Evolutionary conservation across 345 rosid genomes (phyloP).

Genomic region (Geranium brycei): DNA sequence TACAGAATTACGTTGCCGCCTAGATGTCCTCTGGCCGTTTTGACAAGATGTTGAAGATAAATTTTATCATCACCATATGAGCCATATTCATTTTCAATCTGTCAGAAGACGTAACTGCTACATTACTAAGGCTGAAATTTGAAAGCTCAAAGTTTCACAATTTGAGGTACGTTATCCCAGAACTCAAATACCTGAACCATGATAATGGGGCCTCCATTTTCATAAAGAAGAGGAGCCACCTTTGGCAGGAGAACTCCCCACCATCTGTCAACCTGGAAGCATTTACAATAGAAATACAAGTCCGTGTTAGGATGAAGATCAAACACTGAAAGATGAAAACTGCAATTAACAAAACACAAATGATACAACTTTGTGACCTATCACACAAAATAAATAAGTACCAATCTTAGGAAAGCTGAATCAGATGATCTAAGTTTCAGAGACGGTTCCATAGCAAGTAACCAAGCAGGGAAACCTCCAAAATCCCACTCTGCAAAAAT

Average conservation of each 20-base stretch:
- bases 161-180: background rate
- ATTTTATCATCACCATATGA: conserved; percentile 83
- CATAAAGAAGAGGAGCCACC: conserved; percentile 56
- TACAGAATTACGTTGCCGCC: conserved; percentile 58
- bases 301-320: background rate
- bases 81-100: conserved; percentile 97
- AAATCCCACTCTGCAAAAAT: conserved; percentile 78
- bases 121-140: background rate
- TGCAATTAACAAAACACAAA: no score
- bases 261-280: conserved; percentile 68
- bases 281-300: background rate
- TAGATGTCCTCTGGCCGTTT: conserved; percentile 48
- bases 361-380: no score
- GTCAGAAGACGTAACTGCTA: conserved; percentile 11
- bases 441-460: conserved; percentile 57
- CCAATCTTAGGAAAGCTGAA: conserved; percentile 59
- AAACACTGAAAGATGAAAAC: background rate
- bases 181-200: conserved; percentile 69
- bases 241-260: conserved; percentile 68
- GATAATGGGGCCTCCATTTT: conserved; percentile 73
- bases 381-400: conserved; percentile 12
- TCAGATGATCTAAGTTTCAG: conserved; percentile 65
- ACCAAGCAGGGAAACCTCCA: conserved; percentile 92
- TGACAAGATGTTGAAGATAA: conserved; percentile 58
- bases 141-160: conserved; percentile 3